Evolutionary conservation across 768 basidiomycete genomes (phyloP).

Genomic region (Boletus rubescentipes): DNA sequence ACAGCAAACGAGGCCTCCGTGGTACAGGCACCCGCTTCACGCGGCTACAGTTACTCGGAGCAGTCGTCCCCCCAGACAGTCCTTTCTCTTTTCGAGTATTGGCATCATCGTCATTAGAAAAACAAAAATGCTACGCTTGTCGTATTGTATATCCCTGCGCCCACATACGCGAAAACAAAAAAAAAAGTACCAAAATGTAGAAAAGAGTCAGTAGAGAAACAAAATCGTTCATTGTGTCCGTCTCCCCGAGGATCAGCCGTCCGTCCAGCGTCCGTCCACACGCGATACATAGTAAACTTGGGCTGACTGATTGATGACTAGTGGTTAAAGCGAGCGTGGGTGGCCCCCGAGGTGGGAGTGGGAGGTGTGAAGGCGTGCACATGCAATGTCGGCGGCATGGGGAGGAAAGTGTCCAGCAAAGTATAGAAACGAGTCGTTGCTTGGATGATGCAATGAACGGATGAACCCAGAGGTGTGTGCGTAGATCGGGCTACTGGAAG

Average conservation of each 20-base stretch:
- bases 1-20: neutral
- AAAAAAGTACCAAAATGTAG: slow-evolving; percentile 8
- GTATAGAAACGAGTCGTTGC: slow-evolving; percentile 19
- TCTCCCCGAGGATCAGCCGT: slow-evolving; percentile 20
- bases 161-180: slow-evolving; percentile 18
- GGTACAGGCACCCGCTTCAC: slow-evolving; percentile 19
- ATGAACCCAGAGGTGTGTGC: slow-evolving; percentile 15
- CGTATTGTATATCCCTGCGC: slow-evolving; percentile 30
- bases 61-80: slow-evolving; percentile 20
- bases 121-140: slow-evolving; percentile 20
- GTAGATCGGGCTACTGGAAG: slow-evolving; percentile 21
- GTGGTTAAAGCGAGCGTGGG: slow-evolving; percentile 24
- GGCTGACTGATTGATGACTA: slow-evolving; percentile 5
- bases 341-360: slow-evolving; percentile 4
- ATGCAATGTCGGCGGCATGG: slow-evolving; percentile 15
- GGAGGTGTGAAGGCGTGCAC: slow-evolving; percentile 4
- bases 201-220: slow-evolving; percentile 16
- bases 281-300: slow-evolving; percentile 23
- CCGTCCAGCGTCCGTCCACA: slow-evolving; percentile 28
- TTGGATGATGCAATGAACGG: slow-evolving; percentile 29
- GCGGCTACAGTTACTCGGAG: neutral
- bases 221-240: slow-evolving; percentile 26
- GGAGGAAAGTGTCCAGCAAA: slow-evolving; percentile 24
- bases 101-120: slow-evolving; percentile 29
- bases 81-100: neutral